A percentile compares a stretch with the other conserved stretches of the same genome.
Evolutionary conservation across 2,329 filamentous ascomycete genomes (phyloP).

Genomic region (Emericellopsis atlantica): DNA sequence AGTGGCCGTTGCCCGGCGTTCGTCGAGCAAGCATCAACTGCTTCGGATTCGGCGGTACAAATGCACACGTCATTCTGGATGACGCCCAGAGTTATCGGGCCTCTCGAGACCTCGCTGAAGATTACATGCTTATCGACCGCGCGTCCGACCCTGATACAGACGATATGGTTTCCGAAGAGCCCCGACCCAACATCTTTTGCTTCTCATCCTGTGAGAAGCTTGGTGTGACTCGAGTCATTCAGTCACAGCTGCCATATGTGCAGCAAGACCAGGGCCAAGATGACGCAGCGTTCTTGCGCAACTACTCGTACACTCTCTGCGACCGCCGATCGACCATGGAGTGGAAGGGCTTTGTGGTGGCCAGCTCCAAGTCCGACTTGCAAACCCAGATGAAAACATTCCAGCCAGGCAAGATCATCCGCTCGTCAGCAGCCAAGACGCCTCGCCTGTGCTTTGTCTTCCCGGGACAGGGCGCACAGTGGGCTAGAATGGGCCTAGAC

Average conservation of each 20-base stretch:
- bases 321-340: constrained; percentile 30
- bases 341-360: constrained; percentile 26
- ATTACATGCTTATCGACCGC: constrained; percentile 17
- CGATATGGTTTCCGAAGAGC: not conserved
- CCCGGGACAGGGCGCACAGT: constrained; percentile 29
- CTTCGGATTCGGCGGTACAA: constrained; percentile 47
- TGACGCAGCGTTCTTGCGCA: constrained; percentile 12
- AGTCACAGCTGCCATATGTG: constrained; percentile 20
- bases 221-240: constrained; percentile 21
- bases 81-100: constrained; percentile 28
- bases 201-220: constrained; percentile 30
- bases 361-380: constrained; percentile 20
- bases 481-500: constrained; percentile 27
- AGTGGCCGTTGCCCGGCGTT: constrained; percentile 29
- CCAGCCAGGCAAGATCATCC: constrained; percentile 8
- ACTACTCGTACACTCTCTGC: constrained; percentile 33
- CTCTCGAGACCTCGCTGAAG: constrained; percentile 17
- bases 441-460: constrained; percentile 26
- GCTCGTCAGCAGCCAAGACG: constrained; percentile 11
- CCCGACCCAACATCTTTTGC: constrained; percentile 23
- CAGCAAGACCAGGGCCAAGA: constrained; percentile 3
- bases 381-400: constrained; percentile 10
- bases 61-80: constrained; percentile 39
- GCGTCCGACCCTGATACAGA: not conserved
- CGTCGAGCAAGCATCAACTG: constrained; percentile 41